Evolutionary conservation across 805 yeast genomes (phyloP), one percentile per base, ranked within the genome.

Genomic region (Ogataea degrootiae): DNA sequence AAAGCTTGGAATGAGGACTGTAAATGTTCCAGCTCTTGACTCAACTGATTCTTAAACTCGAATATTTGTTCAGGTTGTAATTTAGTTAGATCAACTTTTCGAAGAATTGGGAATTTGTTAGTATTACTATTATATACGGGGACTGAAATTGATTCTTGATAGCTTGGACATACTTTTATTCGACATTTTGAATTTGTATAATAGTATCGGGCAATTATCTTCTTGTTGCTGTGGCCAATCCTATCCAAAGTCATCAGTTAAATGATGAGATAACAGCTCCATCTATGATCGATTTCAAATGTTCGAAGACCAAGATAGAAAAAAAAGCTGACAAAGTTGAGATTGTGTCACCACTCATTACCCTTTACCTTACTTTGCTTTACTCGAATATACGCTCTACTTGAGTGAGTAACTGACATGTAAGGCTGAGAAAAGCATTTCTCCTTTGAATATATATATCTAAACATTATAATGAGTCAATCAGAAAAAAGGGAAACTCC

Each of bases 21-120:
- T 58, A 94, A 82, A 60, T 91, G 96, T 57, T 87, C 87, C 37
- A 91, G 72, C 63, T 94, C 99, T 58, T 81, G 83, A 56, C 88
- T 92, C 21, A 94, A 76, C 59, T 85, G 87, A 55, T 83, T 83
- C 57, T 94, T 86, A 65, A 94, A 81, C 55, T 88, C 91, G 29
- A 82, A 72, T 43, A 94, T 74, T 66, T 94, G 98, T 62, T 89
- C 92, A 1, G 95, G 86, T 41, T 82, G 82, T 46, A 94, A 77
- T 56, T 80, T 75, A 17, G 80, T 72, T 55, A 89, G 72, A 57
- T 90, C 94, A 52, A 87, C 64, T 60, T 14, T 14, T 23, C 9
- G 9, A 33, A 26, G 31, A 26, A 26, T 26, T 26, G 1, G 31
- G 6, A 26, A 26, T 26, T 26, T 26, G 31, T 26, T 26, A 26